Evolutionary conservation across 129 eudicot genomes (phyloP), one percentile per base, ranked within the genome.

Genomic region (Helichrysum umbraculigerum): DNA sequence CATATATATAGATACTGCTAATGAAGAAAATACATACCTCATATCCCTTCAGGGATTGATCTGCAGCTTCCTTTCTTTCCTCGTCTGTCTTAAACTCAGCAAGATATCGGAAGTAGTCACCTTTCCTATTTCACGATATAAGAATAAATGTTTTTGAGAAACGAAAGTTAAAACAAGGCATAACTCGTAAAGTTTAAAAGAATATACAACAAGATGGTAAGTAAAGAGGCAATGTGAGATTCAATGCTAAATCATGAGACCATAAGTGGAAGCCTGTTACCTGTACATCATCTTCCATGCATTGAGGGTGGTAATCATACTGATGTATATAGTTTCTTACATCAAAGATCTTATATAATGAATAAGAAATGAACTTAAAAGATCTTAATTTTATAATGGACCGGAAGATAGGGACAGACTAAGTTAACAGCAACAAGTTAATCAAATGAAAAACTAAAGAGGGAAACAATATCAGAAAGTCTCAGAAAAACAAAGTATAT

Each of bases 21-120:
- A 28, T 5, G 11, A 57, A 25, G 42, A 35, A 39, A 34, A 57
- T 42, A 74, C 94, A 81, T 86, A 86, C 99, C 99, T 95, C 99
- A 3, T 93, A 93, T 86, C 91, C 97, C 83, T 93, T 90, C 82
- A 88, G 80, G 73, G 98, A 93, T 75, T 88, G 86, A 25, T 93
- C 98, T 71, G 98, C 84, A 72, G 96, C 92, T 79, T 93, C 93
- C 85, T 90, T 93, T 78, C 86, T 85, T 66, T 85, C 97, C 52
- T 85, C 85, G 52, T 90, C 97, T 21, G 87, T 81, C 87, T 93
- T 93, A 69, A 90, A 93, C 85, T 93, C 98, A 79, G 98, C 98
- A 82, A 93, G 98, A 76, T 93, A 93, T 8, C 98, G 96, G 79
- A 76, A 93, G 83, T 93, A 93, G 83, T 93, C 98, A 42, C 99